Evolutionary conservation across 2,329 filamentous ascomycete species (phyloP).

Genomic region (Aspergillus candidus): DNA sequence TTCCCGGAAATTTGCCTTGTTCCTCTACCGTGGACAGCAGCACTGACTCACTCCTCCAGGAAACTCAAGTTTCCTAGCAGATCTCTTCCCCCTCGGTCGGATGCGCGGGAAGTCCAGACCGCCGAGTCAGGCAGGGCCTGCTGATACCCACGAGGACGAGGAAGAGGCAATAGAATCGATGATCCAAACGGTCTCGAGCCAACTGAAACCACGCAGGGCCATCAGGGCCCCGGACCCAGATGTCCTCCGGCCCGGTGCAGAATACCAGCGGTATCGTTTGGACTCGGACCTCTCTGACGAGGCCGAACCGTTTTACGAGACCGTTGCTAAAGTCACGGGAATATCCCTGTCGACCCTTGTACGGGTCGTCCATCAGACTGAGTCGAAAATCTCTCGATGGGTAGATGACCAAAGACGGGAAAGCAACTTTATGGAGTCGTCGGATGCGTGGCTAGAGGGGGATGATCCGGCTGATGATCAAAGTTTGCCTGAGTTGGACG

Average conservation of each 20-base stretch:
- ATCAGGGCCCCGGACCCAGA: conserved; percentile 32
- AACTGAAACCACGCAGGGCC: conserved; percentile 34
- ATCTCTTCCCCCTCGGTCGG: conserved; percentile 38
- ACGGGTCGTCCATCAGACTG: conserved; percentile 45
- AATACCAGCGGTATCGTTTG: conserved; percentile 46
- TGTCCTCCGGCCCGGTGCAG: conserved; percentile 43
- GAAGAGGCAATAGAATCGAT: conserved; percentile 30
- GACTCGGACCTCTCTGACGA: conserved; percentile 43
- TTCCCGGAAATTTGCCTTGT: too few species aligned
- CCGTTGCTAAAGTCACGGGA: conserved; percentile 46
- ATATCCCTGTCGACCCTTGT: conserved; percentile 47
- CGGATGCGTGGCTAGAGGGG: conserved; percentile 12
- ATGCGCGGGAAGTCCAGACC: conserved; percentile 11
- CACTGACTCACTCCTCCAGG: conserved; percentile 4
- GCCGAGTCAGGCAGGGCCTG: background rate
- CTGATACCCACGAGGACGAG: conserved; percentile 13
- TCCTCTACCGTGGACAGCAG: background rate
- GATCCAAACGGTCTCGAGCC: conserved; percentile 40
- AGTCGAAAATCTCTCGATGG: conserved; percentile 40
- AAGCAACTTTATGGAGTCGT: conserved; percentile 19
- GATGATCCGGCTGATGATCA: conserved; percentile 15
- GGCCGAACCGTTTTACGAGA: conserved; percentile 46
- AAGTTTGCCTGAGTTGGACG: conserved; percentile 6
- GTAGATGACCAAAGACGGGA: conserved; percentile 30
- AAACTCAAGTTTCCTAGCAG: conserved; percentile 30